Conservation (phyloP, 805 yeast genomes). For the Yarrowia alimentaria region DNA sequence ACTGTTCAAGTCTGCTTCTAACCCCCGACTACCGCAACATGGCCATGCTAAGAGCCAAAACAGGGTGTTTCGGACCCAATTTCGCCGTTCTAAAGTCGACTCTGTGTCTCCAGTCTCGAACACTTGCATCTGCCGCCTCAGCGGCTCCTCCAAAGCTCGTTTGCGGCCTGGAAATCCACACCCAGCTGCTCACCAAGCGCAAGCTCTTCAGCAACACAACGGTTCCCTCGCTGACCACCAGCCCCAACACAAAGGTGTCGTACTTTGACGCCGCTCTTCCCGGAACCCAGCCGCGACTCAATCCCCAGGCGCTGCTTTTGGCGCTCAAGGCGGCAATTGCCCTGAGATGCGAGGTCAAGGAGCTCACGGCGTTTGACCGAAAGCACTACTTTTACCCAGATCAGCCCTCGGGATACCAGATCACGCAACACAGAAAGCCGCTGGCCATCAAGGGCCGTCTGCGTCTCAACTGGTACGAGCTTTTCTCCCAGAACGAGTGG, state of each 20-base stretch:
- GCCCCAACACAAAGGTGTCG: conserved; percentile 70
- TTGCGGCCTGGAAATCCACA: conserved; percentile 92
- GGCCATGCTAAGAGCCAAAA: too few species aligned
- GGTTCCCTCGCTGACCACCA: conserved; percentile 40
- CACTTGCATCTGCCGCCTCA: background rate
- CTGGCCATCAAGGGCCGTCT: conserved; percentile 68
- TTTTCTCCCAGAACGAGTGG: conserved; percentile 39
- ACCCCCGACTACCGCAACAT: too few species aligned
- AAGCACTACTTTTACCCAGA: conserved; percentile 96
- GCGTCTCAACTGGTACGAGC: conserved; percentile 53
- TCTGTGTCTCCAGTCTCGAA: too few species aligned
- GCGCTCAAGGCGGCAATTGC: conserved; percentile 76
- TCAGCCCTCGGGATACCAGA: conserved; percentile 94
- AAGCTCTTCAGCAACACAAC: conserved; percentile 72
- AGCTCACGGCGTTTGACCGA: conserved; percentile 72
- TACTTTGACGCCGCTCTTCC: conserved; percentile 85
- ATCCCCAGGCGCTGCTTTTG: conserved; percentile 65
- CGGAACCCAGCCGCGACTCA: conserved; percentile 84
- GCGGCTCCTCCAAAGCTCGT: conserved; percentile 45
- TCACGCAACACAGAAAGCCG: conserved; percentile 85
- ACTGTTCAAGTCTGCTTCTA: too few species aligned
- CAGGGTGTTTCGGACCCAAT: too few species aligned
- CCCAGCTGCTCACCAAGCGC: conserved; percentile 71
- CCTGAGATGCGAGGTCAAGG: conserved; percentile 56
- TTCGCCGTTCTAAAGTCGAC: too few species aligned